Evolutionary conservation across 1,139 yeast genomes (phyloP).

Genomic region (Taphrina flavorubra): DNA sequence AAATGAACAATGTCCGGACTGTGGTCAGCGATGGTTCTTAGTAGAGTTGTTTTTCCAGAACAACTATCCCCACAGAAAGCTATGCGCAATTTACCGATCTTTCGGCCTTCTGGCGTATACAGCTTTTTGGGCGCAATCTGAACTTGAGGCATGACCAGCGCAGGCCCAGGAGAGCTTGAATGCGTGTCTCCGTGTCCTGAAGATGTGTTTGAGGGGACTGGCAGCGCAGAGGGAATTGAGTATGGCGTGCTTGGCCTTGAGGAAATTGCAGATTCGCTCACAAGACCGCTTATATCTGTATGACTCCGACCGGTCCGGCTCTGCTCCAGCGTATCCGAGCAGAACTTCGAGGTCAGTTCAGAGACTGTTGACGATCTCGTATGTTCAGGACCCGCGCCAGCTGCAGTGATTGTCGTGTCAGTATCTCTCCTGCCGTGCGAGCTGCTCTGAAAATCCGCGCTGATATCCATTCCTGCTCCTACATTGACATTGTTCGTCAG

Average conservation of each 20-base stretch:
- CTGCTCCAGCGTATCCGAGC: constrained; percentile 3
- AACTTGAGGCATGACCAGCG: constrained; percentile 31
- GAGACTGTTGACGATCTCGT: neutral
- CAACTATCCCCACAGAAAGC: constrained; percentile 25
- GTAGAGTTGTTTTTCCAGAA: constrained; percentile 32
- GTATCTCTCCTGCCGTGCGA: neutral
- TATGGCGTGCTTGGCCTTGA: constrained; percentile 22
- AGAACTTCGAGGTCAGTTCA: neutral
- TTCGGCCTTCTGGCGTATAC: constrained; percentile 23
- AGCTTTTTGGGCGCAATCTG: constrained; percentile 2
- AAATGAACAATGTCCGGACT: constrained; percentile 32
- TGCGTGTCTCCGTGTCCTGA: constrained; percentile 12
- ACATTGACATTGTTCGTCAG: neutral
- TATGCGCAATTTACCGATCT: constrained; percentile 29
- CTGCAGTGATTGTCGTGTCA: neutral
- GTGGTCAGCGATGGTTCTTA: constrained; percentile 26
- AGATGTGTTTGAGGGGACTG: constrained; percentile 26
- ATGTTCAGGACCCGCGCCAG: neutral
- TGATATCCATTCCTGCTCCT: neutral
- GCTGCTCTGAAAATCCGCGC: neutral
- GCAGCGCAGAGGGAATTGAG: constrained; percentile 23
- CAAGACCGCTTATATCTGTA: neutral
- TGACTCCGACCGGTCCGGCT: neutral
- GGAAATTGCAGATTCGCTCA: constrained; percentile 21
- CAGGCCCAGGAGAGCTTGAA: constrained; percentile 17